phyloP scores from a whole-genome alignment of 495 filamentous ascomycete species.

The Gamarada debralockiae region DNA sequence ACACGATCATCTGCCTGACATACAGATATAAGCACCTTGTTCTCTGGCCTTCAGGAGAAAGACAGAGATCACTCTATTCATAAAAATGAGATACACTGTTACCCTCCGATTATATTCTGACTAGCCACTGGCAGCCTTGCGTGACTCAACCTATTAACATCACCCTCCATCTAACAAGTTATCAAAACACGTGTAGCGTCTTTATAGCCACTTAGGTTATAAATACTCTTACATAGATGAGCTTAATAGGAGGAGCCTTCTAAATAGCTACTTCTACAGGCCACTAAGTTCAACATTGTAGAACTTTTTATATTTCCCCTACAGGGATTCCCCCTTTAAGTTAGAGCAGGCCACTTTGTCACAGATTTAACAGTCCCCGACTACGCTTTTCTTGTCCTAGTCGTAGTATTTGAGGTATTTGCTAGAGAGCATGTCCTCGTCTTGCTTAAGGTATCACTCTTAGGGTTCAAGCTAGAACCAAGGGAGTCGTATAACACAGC shows the following conservation, averaged over 20 bases:
- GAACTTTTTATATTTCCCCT: slow-evolving; percentile 11
- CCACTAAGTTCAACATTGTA: slow-evolving; percentile 12
- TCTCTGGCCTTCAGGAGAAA: too few species aligned
- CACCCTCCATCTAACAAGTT: too few species aligned
- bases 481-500: slow-evolving; percentile 9
- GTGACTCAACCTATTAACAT: too few species aligned
- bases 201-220: neutral
- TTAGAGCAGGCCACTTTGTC: slow-evolving; percentile 4
- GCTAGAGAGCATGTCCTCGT: slow-evolving; percentile 5
- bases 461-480: slow-evolving; percentile 3
- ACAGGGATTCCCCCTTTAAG: slow-evolving; percentile 10
- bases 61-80: too few species aligned
- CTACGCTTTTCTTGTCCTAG: neutral
- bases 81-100: too few species aligned
- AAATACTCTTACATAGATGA: slow-evolving; percentile 11
- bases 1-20: too few species aligned
- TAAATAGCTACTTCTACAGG: slow-evolving; percentile 12
- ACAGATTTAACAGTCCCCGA: slow-evolving; percentile 9
- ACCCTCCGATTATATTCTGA: too few species aligned
- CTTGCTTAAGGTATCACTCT: slow-evolving; percentile 9
- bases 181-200: slow-evolving; percentile 5
- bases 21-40: too few species aligned
- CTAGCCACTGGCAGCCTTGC: too few species aligned
- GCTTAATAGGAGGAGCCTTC: slow-evolving; percentile 12
- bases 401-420: neutral